Percentiles rank a stretch among this genome's conserved stretches.
Evolutionary conservation across 2,329 filamentous ascomycete genomes (phyloP).

Genomic region (Aspergillus sp.): DNA sequence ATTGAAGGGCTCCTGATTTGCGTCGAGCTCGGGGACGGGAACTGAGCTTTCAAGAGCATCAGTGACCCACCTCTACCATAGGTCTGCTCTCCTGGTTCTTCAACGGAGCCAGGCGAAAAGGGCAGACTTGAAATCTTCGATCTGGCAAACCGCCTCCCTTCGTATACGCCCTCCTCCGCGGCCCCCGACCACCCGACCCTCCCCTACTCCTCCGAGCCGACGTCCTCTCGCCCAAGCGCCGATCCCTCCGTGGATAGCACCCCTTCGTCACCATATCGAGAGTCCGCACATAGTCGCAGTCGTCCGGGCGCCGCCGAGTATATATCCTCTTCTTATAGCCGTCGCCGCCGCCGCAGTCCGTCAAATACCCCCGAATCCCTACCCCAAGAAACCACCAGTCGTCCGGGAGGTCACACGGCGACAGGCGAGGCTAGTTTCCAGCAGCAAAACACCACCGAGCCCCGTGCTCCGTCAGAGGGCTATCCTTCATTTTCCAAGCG

Average conservation of each 20-base stretch:
- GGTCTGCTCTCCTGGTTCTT: constrained; percentile 52
- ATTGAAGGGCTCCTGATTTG: constrained; percentile 14
- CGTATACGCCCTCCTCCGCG: constrained; percentile 62
- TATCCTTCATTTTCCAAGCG: constrained; percentile 57
- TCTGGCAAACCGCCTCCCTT: constrained; percentile 73
- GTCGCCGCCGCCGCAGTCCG: constrained; percentile 38
- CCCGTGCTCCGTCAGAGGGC: constrained; percentile 35
- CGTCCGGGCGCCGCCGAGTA: constrained; percentile 20
- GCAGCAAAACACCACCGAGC: constrained; percentile 28
- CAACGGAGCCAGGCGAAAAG: constrained; percentile 47
- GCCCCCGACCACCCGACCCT: constrained; percentile 69
- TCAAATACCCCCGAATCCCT: constrained; percentile 30
- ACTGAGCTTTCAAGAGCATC: constrained; percentile 31
- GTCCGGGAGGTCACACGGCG: constrained; percentile 30
- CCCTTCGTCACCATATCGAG: constrained; percentile 28
- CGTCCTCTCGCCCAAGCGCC: constrained; percentile 43
- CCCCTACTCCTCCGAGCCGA: constrained; percentile 57
- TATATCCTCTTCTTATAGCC: constrained; percentile 27
- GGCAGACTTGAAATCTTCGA: constrained; percentile 59
- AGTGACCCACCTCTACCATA: constrained; percentile 36
- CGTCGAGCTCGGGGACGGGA: constrained; percentile 22
- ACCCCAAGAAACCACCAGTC: constrained; percentile 28
- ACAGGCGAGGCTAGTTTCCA: constrained; percentile 33
- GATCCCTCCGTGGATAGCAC: constrained; percentile 29
- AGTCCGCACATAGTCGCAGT: constrained; percentile 17